Evolutionary conservation across 192 early-diverging fungal genomes (phyloP).

Genomic region (Pecoramyces ruminantium): DNA sequence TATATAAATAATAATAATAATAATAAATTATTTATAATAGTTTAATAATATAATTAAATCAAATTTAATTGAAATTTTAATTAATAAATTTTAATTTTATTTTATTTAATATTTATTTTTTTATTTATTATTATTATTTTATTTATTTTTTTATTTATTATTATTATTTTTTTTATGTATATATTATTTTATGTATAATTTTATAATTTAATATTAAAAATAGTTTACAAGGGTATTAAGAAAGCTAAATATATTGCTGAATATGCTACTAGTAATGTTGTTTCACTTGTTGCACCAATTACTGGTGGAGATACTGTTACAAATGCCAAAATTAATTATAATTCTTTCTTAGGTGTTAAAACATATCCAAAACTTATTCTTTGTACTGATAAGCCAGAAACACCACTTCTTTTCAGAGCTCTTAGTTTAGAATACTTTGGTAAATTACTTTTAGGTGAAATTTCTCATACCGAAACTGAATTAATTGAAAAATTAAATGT

Average conservation of each 20-base stretch:
- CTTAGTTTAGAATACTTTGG: constrained; percentile 57
- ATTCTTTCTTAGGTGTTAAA: not conserved
- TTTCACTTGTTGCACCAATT: not conserved
- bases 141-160: no score
- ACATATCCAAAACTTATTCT: constrained; percentile 41
- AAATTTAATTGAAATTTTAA: no score
- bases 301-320: not conserved
- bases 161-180: no score
- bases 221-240: not conserved
- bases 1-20: no score
- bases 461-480: constrained; percentile 27
- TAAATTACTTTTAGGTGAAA: constrained; percentile 55
- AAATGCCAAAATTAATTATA: not conserved
- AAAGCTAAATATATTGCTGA: not conserved
- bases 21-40: no score
- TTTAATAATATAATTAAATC: no score
- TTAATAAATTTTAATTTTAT: no score
- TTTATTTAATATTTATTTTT: no score
- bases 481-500: constrained; percentile 39
- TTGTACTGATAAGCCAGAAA: constrained; percentile 55
- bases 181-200: no score
- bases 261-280: not conserved
- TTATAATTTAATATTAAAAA: no score
- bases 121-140: no score
- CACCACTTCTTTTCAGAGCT: constrained; percentile 73